Evolutionary conservation across 2,329 filamentous ascomycete genomes (phyloP), one percentile per base, ranked within the genome.

Genomic region (Ceratocystis diversiconidia): DNA sequence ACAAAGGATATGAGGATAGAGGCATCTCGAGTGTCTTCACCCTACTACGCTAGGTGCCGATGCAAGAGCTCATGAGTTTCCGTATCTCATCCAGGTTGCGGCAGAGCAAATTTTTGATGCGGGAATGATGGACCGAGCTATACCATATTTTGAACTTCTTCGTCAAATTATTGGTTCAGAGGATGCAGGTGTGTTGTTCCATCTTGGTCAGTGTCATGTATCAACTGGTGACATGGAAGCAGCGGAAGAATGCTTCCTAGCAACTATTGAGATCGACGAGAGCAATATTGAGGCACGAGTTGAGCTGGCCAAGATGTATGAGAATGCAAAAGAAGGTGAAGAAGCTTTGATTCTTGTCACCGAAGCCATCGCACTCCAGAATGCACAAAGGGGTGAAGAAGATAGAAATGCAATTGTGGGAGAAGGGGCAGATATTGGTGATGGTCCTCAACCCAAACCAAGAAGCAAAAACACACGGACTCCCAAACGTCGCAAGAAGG

Each of bases 291-390:
- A 91, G 68, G 89, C 90, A 48, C 86, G 90, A 48, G 84, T 89
- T 36, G 84, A 90, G 70, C 79, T 96, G 8, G 90, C 90, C 12
- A 91, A 88, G 71, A 84, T 96, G 74, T 96, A 95, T 71, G 90
- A 95, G 73, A 84, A 81, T 69, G 82, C 82, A 57, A 85, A 85
- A 68, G 84, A 87, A 75, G 85, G 82, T 25, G 87, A 91, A 71
- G 85, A 90, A 71, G 91, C 91, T 1, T 83, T 91, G 67, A 85
- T 88, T 67, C 82, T 91, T 62, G 84, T 89, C 61, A 87, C 87
- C 43, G 87, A 95, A 72, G 85, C 89, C 7, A 82, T 92, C 70
- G 79, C 83, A 41, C 76, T 91, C 25, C 82, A 82, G 68, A 80
- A 81, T 66, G 76, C 74, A 10, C 76, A 76, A 63, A 75, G 77